These are phyloP conservation scores for Syzygium grande DNA, from an alignment of 345 rosid species.

Conservation along the genomic window DNA sequence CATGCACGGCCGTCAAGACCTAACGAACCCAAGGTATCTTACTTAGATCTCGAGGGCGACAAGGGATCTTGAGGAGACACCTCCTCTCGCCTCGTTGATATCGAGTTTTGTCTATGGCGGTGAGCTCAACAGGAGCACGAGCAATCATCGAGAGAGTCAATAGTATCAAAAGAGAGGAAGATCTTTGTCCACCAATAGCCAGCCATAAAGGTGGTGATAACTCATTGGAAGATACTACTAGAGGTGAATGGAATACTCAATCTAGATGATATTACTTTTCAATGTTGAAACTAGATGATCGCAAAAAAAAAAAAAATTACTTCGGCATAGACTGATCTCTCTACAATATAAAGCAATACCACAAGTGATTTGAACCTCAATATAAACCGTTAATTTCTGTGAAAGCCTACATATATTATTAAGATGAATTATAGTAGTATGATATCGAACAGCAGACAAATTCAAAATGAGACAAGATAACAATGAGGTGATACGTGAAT, in stretches of 20 bases:
- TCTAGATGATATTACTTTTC: not conserved
- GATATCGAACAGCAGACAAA: not conserved
- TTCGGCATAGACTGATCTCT: not conserved
- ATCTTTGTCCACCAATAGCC: not conserved
- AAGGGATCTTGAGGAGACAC: not conserved
- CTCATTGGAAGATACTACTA: not conserved
- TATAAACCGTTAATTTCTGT: not conserved
- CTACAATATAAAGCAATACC: not conserved
- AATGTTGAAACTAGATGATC: not conserved
- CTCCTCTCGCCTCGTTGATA: accelerated
- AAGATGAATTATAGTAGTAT: not conserved
- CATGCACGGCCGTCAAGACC: accelerated
- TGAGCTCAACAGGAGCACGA: not conserved
- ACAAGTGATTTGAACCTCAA: not conserved
- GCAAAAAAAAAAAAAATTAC: not conserved
- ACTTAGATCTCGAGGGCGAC: not conserved
- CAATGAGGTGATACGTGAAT: not conserved
- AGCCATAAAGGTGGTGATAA: not conserved
- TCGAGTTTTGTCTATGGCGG: not conserved
- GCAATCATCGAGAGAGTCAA: not conserved
- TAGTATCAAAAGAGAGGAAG: not conserved
- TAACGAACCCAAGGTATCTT: not conserved
- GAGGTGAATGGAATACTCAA: not conserved
- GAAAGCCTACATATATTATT: not conserved
- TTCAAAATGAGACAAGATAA: not conserved